Base-by-base conservation (phyloP, 208 protist species). In the Acanthamoeba sp. region DNA sequence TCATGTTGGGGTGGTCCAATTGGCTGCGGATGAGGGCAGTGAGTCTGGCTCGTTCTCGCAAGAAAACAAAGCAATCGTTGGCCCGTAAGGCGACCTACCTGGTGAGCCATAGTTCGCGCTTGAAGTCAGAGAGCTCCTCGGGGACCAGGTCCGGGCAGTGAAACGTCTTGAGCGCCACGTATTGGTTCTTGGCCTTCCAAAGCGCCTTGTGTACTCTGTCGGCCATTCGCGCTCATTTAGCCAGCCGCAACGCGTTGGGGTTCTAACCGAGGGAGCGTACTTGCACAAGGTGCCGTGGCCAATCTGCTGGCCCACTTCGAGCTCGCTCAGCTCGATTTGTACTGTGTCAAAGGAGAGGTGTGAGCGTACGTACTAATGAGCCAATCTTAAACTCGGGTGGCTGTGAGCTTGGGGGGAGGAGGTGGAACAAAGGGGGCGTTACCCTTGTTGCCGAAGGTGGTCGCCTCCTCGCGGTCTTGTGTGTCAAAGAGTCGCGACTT, bases 41-140 rank as follows among this genome's bases (percentile, higher is more conserved):
- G 27, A 52, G 34, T 34, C 12, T n/a, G 4, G 24, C 24, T n/a
- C 29, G 73, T 42, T 0, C 14, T 36, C 1, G n/a, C 34, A 22
- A 73, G n/a, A 0, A 69, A 69, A 34, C 10, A 3, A 20, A 32
- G n/a, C 24, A 5, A 22, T 76, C 9, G 40, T 64, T 24, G 55
- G 55, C 1, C 6, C 22, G 55, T 5, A 59, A 20, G 55, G 55
- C 27, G 14, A 64, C 18, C 9, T 59, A 87, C 78, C 78, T 87
- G 55, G 85, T 91, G 57, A 91, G 85, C 85, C 85, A 91, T 18
- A 91, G 85, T 50, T 91, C 85, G n/a, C 85, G 85, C 36, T 73
- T 64, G 18, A 91, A 91, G 38, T 91, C 57, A 18, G 85, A 27
- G 24, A 91, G 57, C 34, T 91, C 85, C 40, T 91, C 57, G 7